These are phyloP conservation scores for Pseudogymnoascus sp. DNA, from an alignment of 2,329 filamentous ascomycete genomes.

Conservation along the genomic window DNA sequence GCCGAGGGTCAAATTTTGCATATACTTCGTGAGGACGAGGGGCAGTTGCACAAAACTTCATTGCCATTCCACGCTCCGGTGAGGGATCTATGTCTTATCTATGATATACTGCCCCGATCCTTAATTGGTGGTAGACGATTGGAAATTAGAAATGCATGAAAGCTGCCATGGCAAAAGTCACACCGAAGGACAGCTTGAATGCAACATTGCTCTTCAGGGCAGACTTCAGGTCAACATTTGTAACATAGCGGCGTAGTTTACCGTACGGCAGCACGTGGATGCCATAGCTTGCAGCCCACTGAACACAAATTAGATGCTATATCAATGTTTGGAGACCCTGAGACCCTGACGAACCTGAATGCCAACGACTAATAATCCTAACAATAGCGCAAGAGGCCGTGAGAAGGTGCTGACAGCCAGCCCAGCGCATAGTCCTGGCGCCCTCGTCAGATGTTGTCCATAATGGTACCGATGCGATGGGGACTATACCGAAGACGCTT, in stretches of 20 bases:
- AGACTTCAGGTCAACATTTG: slow-evolving; percentile 38
- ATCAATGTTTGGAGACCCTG: background rate
- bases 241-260: slow-evolving; percentile 40
- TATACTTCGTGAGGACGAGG: slow-evolving; percentile 42
- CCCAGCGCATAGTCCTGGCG: slow-evolving; percentile 49
- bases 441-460: background rate
- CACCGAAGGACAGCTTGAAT: slow-evolving; percentile 50
- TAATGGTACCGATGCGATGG: slow-evolving; percentile 1
- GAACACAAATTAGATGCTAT: slow-evolving; percentile 17
- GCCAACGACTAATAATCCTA: slow-evolving; percentile 55
- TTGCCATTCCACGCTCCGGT: background rate
- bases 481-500: slow-evolving; percentile 23
- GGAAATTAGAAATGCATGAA: slow-evolving; percentile 45
- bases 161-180: slow-evolving; percentile 62
- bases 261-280: slow-evolving; percentile 35
- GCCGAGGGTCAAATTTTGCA: slow-evolving; percentile 50
- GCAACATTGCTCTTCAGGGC: slow-evolving; percentile 29
- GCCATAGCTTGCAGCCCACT: slow-evolving; percentile 42
- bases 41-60: background rate
- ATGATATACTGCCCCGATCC: background rate
- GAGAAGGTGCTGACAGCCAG: slow-evolving; percentile 63
- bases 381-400: slow-evolving; percentile 56
- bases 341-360: slow-evolving; percentile 45
- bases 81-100: slow-evolving; percentile 4
- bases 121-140: slow-evolving; percentile 6